A percentile compares a stretch with the other conserved stretches of the same genome.
Conservation (phyloP, 2,329 filamentous ascomycete species). For the Berkeleyomyces basicola region DNA sequence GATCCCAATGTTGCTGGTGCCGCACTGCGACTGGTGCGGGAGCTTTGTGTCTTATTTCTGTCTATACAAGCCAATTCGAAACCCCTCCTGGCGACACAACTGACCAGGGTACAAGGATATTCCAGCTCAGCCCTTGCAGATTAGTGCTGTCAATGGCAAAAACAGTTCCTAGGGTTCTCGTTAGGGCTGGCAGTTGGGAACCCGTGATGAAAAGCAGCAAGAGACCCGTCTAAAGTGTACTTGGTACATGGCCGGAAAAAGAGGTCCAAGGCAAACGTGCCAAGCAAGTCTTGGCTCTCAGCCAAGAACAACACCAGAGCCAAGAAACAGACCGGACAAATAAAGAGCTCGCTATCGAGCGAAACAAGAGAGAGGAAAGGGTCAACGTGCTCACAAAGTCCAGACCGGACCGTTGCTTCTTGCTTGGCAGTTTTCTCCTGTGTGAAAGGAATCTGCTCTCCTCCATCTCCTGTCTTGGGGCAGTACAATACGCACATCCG, state of each 20-base stretch:
- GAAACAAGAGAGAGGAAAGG: neutral
- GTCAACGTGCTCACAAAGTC: neutral
- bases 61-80: neutral
- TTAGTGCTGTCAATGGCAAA: neutral
- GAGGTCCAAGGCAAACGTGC: neutral
- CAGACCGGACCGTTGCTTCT: neutral
- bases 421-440: neutral
- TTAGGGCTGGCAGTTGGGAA: too few relatives aligned
- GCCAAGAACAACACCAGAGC: slow-evolving; percentile 1
- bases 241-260: neutral
- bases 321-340: neutral
- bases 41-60: neutral
- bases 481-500: too few relatives aligned
- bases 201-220: neutral
- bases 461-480: too few relatives aligned
- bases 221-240: neutral
- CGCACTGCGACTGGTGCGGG: neutral
- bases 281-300: neutral
- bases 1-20: neutral
- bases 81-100: neutral
- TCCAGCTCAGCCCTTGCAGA: neutral
- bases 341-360: neutral
- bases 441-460: too few relatives aligned
- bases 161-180: neutral
- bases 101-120: neutral